Conservation (phyloP, 2,329 filamentous ascomycete species). For the Stylonectria norvegica region DNA sequence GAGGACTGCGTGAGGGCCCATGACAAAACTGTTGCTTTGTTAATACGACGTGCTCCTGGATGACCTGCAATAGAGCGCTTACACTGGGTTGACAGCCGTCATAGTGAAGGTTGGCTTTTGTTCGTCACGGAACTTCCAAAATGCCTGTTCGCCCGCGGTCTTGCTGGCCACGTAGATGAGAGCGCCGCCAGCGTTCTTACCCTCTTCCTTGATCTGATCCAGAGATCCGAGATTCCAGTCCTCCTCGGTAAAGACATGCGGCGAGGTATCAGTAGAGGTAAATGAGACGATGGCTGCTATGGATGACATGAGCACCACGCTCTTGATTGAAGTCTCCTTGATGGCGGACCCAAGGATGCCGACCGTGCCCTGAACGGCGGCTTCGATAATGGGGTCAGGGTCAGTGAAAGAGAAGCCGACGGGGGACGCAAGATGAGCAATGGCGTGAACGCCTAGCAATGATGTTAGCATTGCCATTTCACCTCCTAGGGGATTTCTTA, state of each 20-base stretch:
- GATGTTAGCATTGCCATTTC: slow-evolving; percentile 2
- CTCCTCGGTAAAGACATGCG: slow-evolving; percentile 18
- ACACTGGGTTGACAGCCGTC: slow-evolving; percentile 24
- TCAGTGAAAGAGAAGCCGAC: slow-evolving; percentile 21
- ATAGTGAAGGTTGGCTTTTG: slow-evolving; percentile 19
- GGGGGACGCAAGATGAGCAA: slow-evolving; percentile 20
- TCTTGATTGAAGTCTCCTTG: slow-evolving; percentile 19
- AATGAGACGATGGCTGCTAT: slow-evolving; percentile 21
- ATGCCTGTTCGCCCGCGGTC: slow-evolving; percentile 19
- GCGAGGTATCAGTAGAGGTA: slow-evolving; percentile 1
- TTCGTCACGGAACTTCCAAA: slow-evolving; percentile 23
- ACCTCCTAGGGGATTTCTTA: neutral
- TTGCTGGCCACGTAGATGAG: slow-evolving; percentile 25
- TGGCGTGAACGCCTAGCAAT: slow-evolving; percentile 16
- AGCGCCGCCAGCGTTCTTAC: slow-evolving; percentile 14
- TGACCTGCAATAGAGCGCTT: slow-evolving; percentile 1
- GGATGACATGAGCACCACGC: slow-evolving; percentile 25
- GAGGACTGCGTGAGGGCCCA: slow-evolving; percentile 20
- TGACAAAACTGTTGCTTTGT: slow-evolving; percentile 18
- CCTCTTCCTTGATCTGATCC: slow-evolving; percentile 15
- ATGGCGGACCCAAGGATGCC: slow-evolving; percentile 20
- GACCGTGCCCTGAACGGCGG: slow-evolving; percentile 17
- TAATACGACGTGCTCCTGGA: neutral
- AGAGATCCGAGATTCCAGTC: slow-evolving; percentile 23
- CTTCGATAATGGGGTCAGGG: slow-evolving; percentile 18